Evolutionary conservation across 176 grass and related monocot genomes (phyloP), one percentile per base, ranked within the genome.

Genomic region (Luzula sylvatica): DNA sequence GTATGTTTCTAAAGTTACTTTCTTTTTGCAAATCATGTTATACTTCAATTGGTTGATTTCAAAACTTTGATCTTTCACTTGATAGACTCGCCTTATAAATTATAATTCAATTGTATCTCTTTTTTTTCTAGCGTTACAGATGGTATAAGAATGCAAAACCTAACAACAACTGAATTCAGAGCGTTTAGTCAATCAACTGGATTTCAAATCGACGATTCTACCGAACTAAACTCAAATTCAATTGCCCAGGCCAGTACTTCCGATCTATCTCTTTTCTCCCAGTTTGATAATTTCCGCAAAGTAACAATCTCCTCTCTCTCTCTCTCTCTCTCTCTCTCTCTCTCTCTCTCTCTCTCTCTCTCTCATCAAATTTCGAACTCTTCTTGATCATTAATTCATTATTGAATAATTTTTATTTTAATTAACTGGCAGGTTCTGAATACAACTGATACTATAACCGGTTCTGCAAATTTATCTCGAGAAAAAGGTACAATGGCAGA

Each of bases 401-500:
- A 35, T 9, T 35, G 9, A 35, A 7, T 35, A 35, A 21, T 35
- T 35, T 24, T 17, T 70, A 15, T 25, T 56, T 27, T 28, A 39
- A 13, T 14, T 8, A 16, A 52, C 16, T 71, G 32, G 18, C 53
- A 71, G 67, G 55, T 58, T 71, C 17, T 61, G 20, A 61, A 40
- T 15, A 40, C 55, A 26, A 50, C 55, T 20, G 55, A 59, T 50
- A n/a, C n/a, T n/a, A 48, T 50, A 58, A 56, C 50, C 27, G 30
- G 18, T 13, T 56, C 56, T 48, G 23, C 38, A 18, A 41, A 45
- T 11, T 52, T 28, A n/a, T 50, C 20, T 8, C 52, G 35, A 58
- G 29, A 66, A 5, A 67, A 75, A 26, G 63, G 61, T 52, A 52
- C 65, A 64, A 96, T 96, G 90, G 81, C 90, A 79, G 90, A 96